Percentiles rank a stretch among this genome's conserved stretches.
These are phyloP conservation scores for Colletotrichum sojae DNA, from an alignment of 2,329 filamentous ascomycete genomes.

Conservation along the genomic window DNA sequence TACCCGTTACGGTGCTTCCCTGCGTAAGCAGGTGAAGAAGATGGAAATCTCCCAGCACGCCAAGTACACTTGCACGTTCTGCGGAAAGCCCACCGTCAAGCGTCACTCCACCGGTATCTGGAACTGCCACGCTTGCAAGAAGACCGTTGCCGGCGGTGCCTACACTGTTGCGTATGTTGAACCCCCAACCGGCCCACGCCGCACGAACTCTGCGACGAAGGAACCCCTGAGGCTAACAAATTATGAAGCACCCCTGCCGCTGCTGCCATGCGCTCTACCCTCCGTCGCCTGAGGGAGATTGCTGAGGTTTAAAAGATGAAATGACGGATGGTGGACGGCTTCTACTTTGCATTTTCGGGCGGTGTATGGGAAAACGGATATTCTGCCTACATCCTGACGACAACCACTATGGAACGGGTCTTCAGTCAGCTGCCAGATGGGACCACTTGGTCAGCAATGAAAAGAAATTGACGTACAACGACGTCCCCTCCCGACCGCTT, in stretches of 20 bases:
- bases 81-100: conserved; percentile 96
- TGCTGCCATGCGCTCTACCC: conserved; percentile 94
- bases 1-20: conserved; percentile 98
- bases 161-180: conserved; percentile 94
- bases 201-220: neutral
- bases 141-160: conserved; percentile 90
- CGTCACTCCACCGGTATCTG: conserved; percentile 94
- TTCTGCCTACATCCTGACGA: conserved; percentile 60
- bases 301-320: conserved; percentile 83
- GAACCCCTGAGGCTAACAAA: conserved; percentile 46
- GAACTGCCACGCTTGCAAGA: conserved; percentile 96
- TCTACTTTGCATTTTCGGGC: conserved; percentile 63
- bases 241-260: conserved; percentile 86
- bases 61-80: conserved; percentile 98
- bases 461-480: conserved; percentile 48
- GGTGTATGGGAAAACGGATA: conserved; percentile 61
- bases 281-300: conserved; percentile 97
- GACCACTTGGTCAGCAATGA: conserved; percentile 61
- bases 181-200: neutral
- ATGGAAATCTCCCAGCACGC: conserved; percentile 99
- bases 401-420: conserved; percentile 51
- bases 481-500: conserved; percentile 38
- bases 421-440: conserved; percentile 52
- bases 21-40: conserved; percentile 97
- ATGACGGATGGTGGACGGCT: conserved; percentile 49